Evolutionary conservation across 768 basidiomycete genomes (phyloP), one percentile per base, ranked within the genome.

Genomic region (Omphalotus guepiniiformis): DNA sequence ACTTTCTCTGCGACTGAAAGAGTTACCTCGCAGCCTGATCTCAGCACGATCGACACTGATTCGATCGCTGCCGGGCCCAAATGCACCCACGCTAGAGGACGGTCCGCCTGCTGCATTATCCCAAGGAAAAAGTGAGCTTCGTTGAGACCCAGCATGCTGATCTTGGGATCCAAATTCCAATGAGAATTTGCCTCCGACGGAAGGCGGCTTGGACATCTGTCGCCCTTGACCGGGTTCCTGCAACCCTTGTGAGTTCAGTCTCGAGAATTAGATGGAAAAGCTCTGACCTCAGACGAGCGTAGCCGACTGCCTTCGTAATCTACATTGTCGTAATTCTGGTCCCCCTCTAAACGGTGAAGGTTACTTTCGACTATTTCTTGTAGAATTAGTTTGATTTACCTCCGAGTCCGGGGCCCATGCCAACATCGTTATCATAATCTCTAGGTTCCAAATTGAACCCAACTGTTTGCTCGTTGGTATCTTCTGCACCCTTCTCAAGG

Each of bases 141-240:
- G 71, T 56, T 88, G 86, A 16, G 85, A 86, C 23, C 70, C 76
- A 38, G 69, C 67, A 34, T 65, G 61, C 26, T 63, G 62, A 32
- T 70, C 67, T 23, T 67, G 60, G 8, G 62, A 54, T 28, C 62
- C 70, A 13, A 47, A 13, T 37, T 76, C 75, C 41, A 78, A 55
- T 11, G 69, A 75, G 35, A 84, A 64, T 48, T 79, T 65, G 40
- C 71, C 75, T 29, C 74, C 78, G 21, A 76, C 50, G 34, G 79
- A 81, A 12, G 72, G 71, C 11, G 78, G 75, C 16, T 76, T 74
- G 37, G 88, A 87, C 27, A 67, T 68, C n/a, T 72, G 79, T 53
- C 89, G 87, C n/a, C 74, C 87, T 82, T 88, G 85, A 25, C 86
- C 89, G 39, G 88, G 88, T 67, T 90, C 88, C 89, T 89, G 55